Evolutionary conservation across 495 filamentous ascomycete species (phyloP).

Genomic region (Penicillium goetzii): DNA sequence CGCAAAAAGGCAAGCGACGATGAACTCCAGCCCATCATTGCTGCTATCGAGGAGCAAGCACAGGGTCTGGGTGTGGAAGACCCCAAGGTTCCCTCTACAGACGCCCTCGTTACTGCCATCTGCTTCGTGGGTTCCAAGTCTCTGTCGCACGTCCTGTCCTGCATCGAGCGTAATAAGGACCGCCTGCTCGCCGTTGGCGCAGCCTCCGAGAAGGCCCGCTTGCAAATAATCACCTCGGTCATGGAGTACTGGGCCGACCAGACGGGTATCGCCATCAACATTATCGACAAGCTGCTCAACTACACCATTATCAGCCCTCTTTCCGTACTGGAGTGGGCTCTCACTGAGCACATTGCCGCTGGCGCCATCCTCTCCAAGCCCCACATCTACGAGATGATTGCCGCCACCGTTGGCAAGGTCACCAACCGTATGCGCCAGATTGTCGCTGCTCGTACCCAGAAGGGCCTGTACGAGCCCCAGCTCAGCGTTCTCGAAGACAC

Average conservation of each 20-base stretch:
- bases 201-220: constrained; percentile 69
- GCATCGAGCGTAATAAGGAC: constrained; percentile 95
- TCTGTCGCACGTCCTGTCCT: constrained; percentile 91
- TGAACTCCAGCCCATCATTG: constrained; percentile 76
- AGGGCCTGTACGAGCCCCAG: constrained; percentile 61
- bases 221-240: constrained; percentile 87
- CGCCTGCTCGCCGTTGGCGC: constrained; percentile 78
- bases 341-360: constrained; percentile 63
- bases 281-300: constrained; percentile 96
- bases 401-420: constrained; percentile 87
- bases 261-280: constrained; percentile 87
- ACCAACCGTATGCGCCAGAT: constrained; percentile 88
- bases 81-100: constrained; percentile 79
- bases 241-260: constrained; percentile 93
- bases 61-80: constrained; percentile 65
- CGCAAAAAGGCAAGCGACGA: constrained; percentile 81
- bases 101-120: constrained; percentile 90
- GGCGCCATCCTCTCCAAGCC: constrained; percentile 71
- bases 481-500: constrained; percentile 66
- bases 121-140: constrained; percentile 93
- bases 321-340: constrained; percentile 85
- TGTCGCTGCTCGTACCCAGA: constrained; percentile 59
- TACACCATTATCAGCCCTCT: constrained; percentile 88
- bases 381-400: constrained; percentile 86
- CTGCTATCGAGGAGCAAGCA: constrained; percentile 76